phyloP scores from a whole-genome alignment of 495 filamentous ascomycete genomes.

The Penicillium waksmanii region DNA sequence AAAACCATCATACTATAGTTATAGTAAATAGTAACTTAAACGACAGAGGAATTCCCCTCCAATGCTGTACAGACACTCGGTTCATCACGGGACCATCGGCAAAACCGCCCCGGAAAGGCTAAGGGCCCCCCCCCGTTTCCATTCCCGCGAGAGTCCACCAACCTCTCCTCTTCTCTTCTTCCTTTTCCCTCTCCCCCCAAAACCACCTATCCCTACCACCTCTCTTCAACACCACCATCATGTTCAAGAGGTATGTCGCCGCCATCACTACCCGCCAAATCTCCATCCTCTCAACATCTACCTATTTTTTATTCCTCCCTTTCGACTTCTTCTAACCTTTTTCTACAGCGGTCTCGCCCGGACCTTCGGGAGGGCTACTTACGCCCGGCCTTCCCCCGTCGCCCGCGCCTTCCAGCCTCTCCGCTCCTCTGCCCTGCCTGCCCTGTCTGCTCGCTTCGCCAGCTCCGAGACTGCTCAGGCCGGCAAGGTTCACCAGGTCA shows the following conservation, averaged over 20 bases:
- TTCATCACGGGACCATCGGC: slow-evolving; percentile 56
- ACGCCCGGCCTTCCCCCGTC: slow-evolving; percentile 68
- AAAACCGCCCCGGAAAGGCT: slow-evolving; percentile 55
- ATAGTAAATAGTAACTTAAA: not conserved
- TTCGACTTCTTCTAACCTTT: slow-evolving; percentile 42
- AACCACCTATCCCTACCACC: slow-evolving; percentile 39
- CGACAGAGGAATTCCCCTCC: too few species aligned
- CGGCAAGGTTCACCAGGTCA: slow-evolving; percentile 88
- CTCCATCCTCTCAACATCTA: not conserved
- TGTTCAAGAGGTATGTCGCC: slow-evolving; percentile 85
- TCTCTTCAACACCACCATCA: slow-evolving; percentile 65
- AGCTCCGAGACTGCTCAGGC: slow-evolving; percentile 64
- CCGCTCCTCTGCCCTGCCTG: slow-evolving; percentile 59
- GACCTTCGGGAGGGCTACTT: slow-evolving; percentile 75
- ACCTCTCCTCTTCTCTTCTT: slow-evolving; percentile 44
- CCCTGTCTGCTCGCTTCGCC: slow-evolving; percentile 69
- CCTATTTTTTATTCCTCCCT: not conserved
- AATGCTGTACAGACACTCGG: slow-evolving; percentile 29
- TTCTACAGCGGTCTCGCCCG: slow-evolving; percentile 73
- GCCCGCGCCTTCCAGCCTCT: slow-evolving; percentile 71
- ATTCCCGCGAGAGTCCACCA: slow-evolving; percentile 45
- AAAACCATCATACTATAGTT: slow-evolving; percentile 1
- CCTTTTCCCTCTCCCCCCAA: slow-evolving; percentile 42
- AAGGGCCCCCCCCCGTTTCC: slow-evolving; percentile 34
- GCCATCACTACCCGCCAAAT: slow-evolving; percentile 25